These are phyloP conservation scores for Skeletonema marinoi DNA, from an alignment of 108 stramenopile species.

Conservation along the genomic window DNA sequence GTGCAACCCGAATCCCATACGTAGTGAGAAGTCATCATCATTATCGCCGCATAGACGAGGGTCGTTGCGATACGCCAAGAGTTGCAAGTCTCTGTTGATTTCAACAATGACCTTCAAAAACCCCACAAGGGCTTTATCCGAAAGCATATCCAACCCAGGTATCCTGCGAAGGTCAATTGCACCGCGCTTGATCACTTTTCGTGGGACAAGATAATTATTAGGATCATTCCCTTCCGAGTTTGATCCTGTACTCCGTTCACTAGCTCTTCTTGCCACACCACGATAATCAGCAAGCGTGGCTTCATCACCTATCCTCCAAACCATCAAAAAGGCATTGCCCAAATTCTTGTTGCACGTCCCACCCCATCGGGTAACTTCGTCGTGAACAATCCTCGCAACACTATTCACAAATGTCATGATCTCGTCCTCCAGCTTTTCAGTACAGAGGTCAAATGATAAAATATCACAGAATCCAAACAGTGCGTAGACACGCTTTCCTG, in stretches of 20 bases:
- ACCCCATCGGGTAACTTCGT: slow-evolving; percentile 84
- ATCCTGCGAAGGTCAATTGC: slow-evolving; percentile 46
- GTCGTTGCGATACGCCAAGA: slow-evolving; percentile 72
- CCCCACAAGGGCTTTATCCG: slow-evolving; percentile 82
- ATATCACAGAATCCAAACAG: slow-evolving; percentile 95
- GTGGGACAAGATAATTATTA: neutral
- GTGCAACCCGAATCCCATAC: slow-evolving; percentile 92
- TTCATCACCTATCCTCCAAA: slow-evolving; percentile 90
- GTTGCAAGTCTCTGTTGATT: slow-evolving; percentile 73
- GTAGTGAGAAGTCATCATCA: slow-evolving; percentile 33
- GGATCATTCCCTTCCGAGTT: neutral
- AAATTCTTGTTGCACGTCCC: slow-evolving; percentile 97
- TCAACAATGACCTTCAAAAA: slow-evolving; percentile 84
- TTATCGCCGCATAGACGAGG: slow-evolving; percentile 26
- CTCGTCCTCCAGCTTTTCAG: slow-evolving; percentile 80
- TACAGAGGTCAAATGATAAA: slow-evolving; percentile 82
- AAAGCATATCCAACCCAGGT: slow-evolving; percentile 72
- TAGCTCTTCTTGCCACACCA: slow-evolving; percentile 11
- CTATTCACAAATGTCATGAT: slow-evolving; percentile 96
- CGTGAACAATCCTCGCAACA: slow-evolving; percentile 91
- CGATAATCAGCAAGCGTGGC: slow-evolving; percentile 29
- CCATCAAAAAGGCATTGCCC: slow-evolving; percentile 93
- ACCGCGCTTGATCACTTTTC: slow-evolving; percentile 9
- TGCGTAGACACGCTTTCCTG: slow-evolving; percentile 91
- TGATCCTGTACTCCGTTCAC: slow-evolving; percentile 8